phyloP scores from a whole-genome alignment of 495 filamentous ascomycete genomes.

The Podospora tetraspora region DNA sequence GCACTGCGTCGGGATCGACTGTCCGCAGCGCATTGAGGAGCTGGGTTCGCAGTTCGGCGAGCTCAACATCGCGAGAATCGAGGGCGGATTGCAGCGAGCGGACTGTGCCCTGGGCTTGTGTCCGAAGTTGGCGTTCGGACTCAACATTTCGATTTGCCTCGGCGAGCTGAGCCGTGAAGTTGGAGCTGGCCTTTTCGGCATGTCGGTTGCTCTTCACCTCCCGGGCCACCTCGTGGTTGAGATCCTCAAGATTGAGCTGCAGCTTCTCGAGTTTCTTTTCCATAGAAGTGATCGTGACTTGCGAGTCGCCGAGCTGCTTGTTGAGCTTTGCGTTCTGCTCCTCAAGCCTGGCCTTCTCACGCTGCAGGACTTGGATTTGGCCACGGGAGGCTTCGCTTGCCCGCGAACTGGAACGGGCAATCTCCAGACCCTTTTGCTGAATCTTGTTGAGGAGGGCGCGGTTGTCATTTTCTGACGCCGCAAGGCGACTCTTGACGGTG shows the following conservation, averaged over 20 bases:
- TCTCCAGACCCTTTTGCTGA: slow-evolving; percentile 96
- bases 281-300: slow-evolving; percentile 74
- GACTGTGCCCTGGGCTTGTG: slow-evolving; percentile 79
- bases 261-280: slow-evolving; percentile 98
- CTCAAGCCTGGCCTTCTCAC: slow-evolving; percentile 78
- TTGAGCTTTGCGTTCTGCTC: slow-evolving; percentile 76
- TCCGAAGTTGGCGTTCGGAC: slow-evolving; percentile 79
- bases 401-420: slow-evolving; percentile 81
- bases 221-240: slow-evolving; percentile 86
- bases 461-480: slow-evolving; percentile 96
- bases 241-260: slow-evolving; percentile 79
- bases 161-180: slow-evolving; percentile 72
- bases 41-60: slow-evolving; percentile 72
- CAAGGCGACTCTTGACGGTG: slow-evolving; percentile 82
- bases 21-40: slow-evolving; percentile 77
- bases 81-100: slow-evolving; percentile 72
- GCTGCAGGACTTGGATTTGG: slow-evolving; percentile 69
- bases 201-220: slow-evolving; percentile 88
- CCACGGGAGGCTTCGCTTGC: slow-evolving; percentile 79
- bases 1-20: slow-evolving; percentile 67
- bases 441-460: slow-evolving; percentile 92
- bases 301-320: slow-evolving; percentile 82
- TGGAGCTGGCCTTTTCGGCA: slow-evolving; percentile 87
- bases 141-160: slow-evolving; percentile 87
- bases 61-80: slow-evolving; percentile 70